Percentiles rank a stretch among this genome's conserved stretches.
These are phyloP conservation scores for Alternaria triticimaculans DNA, from an alignment of 2,329 filamentous ascomycete species.

Conservation along the genomic window DNA sequence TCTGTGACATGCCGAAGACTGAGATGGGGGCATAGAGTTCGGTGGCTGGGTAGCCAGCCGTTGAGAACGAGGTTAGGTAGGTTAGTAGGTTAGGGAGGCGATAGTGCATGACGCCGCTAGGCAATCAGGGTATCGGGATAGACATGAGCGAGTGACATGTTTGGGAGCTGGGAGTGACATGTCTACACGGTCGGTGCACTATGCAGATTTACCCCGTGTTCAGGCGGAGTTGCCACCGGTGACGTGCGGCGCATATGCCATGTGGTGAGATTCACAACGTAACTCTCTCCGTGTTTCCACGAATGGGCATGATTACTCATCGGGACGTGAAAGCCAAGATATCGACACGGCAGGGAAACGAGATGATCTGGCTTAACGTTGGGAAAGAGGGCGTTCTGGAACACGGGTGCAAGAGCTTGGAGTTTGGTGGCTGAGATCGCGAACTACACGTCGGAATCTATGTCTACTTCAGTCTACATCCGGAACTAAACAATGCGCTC, in stretches of 20 bases:
- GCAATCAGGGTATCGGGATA: neutral
- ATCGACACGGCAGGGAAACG: no score
- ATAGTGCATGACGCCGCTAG: neutral
- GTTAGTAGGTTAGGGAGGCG: neutral
- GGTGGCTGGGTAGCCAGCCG: neutral
- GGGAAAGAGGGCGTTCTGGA: neutral
- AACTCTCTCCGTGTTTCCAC: neutral
- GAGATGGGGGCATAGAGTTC: neutral
- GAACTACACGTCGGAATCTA: rapidly evolving
- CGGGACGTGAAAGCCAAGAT: neutral
- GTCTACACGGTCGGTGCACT: neutral
- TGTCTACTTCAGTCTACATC: neutral
- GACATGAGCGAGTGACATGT: neutral
- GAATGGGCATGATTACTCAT: neutral
- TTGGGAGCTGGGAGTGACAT: neutral
- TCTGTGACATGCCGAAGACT: neutral
- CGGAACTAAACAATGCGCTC: neutral
- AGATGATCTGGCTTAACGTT: no score
- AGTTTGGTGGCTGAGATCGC: neutral
- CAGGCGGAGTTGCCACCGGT: neutral
- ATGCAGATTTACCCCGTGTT: neutral
- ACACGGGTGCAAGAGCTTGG: neutral
- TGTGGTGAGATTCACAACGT: neutral
- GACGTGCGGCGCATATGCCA: neutral
- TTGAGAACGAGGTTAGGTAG: neutral